These are phyloP conservation scores for Fusarium illudens DNA, from an alignment of 2,329 filamentous ascomycete genomes.

Conservation along the genomic window DNA sequence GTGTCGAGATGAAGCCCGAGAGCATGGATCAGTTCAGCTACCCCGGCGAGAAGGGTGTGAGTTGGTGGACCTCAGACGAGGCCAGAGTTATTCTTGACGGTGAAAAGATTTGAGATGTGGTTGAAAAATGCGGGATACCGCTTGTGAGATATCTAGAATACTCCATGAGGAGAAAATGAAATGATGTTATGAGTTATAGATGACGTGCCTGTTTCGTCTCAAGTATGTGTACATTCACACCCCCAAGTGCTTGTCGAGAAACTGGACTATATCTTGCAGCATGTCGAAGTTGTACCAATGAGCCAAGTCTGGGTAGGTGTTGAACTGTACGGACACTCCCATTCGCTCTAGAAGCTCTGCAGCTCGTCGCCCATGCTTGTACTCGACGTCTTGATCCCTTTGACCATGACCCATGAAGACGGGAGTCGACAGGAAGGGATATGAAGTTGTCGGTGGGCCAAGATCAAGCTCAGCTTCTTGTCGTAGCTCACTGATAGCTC, in stretches of 20 bases:
- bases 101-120: slow-evolving; percentile 56
- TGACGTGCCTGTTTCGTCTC: neutral
- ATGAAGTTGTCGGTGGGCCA: neutral
- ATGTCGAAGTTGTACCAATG: slow-evolving; percentile 57
- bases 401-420: slow-evolving; percentile 57
- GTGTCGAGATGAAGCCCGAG: slow-evolving; percentile 90
- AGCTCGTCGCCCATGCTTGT: slow-evolving; percentile 48
- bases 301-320: slow-evolving; percentile 51
- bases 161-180: slow-evolving; percentile 10
- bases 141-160: slow-evolving; percentile 9
- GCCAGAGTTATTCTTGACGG: slow-evolving; percentile 78
- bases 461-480: slow-evolving; percentile 41
- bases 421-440: slow-evolving; percentile 45
- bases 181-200: slow-evolving; percentile 30
- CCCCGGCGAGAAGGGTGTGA: slow-evolving; percentile 78
- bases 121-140: slow-evolving; percentile 7
- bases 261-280: slow-evolving; percentile 49
- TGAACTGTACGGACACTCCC: slow-evolving; percentile 48
- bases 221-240: neutral
- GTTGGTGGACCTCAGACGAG: slow-evolving; percentile 87
- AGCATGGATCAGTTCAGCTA: slow-evolving; percentile 84
- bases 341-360: slow-evolving; percentile 46
- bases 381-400: slow-evolving; percentile 53
- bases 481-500: slow-evolving; percentile 39
- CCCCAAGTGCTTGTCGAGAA: slow-evolving; percentile 33